Conservation (phyloP, 805 yeast genomes). For the Sugiyamaella qingdaonensis region DNA sequence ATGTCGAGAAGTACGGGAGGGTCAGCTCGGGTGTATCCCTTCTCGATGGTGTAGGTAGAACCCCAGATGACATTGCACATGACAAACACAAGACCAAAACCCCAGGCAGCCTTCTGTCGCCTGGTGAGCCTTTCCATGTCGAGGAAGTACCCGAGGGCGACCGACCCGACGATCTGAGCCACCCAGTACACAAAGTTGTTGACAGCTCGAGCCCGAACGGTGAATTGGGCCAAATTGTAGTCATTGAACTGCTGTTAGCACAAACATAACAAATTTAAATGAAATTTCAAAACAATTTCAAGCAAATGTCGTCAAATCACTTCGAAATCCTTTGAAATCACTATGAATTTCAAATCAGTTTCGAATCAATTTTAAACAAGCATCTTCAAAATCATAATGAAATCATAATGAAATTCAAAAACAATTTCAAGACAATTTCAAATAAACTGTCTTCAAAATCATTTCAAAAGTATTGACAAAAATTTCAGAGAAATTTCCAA, state of each 20-base stretch:
- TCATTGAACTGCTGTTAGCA: background rate
- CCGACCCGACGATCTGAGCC: constrained; percentile 52
- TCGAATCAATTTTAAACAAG: too few relatives aligned
- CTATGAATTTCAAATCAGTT: too few relatives aligned
- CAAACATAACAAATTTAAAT: too few relatives aligned
- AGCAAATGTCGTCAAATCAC: too few relatives aligned
- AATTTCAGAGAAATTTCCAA: too few relatives aligned
- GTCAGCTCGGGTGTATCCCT: constrained; percentile 36
- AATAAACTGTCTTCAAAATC: too few relatives aligned
- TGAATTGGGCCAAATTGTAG: constrained; percentile 47
- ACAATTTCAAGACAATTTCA: too few relatives aligned
- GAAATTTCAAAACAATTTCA: too few relatives aligned
- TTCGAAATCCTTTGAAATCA: too few relatives aligned
- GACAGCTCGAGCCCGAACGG: constrained; percentile 52
- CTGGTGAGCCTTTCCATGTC: constrained; percentile 42
- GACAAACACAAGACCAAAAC: constrained; percentile 40
- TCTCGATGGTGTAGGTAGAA: constrained; percentile 21
- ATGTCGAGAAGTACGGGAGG: constrained; percentile 35
- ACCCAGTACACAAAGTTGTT: constrained; percentile 50
- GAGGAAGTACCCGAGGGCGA: constrained; percentile 42
- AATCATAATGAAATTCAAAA: too few relatives aligned
- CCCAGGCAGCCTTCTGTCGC: constrained; percentile 43
- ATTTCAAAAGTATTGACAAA: too few relatives aligned
- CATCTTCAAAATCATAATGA: too few relatives aligned
- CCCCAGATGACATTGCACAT: constrained; percentile 42